A percentile compares a stretch with the other conserved stretches of the same genome.
Conservation (phyloP, 2,329 filamentous ascomycete species). For the Fusarium sp. region DNA sequence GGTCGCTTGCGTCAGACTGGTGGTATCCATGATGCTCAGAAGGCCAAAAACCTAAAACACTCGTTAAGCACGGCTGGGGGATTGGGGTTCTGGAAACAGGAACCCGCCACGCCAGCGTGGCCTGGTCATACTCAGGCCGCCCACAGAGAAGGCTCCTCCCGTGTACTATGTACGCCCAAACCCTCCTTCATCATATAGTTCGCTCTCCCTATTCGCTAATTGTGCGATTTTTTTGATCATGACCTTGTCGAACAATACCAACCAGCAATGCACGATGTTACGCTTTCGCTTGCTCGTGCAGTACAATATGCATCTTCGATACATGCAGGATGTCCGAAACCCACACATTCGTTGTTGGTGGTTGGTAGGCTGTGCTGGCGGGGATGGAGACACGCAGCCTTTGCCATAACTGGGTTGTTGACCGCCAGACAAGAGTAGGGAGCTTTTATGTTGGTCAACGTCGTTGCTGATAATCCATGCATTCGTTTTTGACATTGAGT, state of each 20-base stretch:
- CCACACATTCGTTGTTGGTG: conserved; percentile 15
- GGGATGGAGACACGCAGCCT: conserved; percentile 18
- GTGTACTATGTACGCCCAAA: conserved; percentile 43
- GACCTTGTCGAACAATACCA: conserved; percentile 25
- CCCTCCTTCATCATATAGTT: conserved; percentile 22
- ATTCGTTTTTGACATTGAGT: background rate
- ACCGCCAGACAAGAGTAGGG: conserved; percentile 24
- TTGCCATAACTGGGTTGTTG: conserved; percentile 29
- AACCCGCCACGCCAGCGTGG: conserved; percentile 28
- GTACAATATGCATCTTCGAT: conserved; percentile 23
- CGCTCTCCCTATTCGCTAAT: conserved; percentile 21
- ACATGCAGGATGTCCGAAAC: conserved; percentile 14
- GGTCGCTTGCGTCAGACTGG: conserved; percentile 24
- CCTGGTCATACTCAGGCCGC: conserved; percentile 26
- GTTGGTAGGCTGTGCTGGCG: conserved; percentile 11
- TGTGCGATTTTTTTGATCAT: conserved; percentile 19
- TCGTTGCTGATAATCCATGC: conserved; percentile 3
- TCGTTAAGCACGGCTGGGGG: conserved; percentile 20
- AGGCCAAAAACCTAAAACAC: conserved; percentile 12
- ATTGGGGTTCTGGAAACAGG: conserved; percentile 19
- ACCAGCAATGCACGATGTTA: conserved; percentile 40
- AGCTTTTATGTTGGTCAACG: background rate
- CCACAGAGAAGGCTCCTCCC: conserved; percentile 52
- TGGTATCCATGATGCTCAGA: conserved; percentile 18
- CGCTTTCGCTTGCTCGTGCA: conserved; percentile 34